Conservation (phyloP, 257 asterid genomes). For the Solanum appendiculatum region DNA sequence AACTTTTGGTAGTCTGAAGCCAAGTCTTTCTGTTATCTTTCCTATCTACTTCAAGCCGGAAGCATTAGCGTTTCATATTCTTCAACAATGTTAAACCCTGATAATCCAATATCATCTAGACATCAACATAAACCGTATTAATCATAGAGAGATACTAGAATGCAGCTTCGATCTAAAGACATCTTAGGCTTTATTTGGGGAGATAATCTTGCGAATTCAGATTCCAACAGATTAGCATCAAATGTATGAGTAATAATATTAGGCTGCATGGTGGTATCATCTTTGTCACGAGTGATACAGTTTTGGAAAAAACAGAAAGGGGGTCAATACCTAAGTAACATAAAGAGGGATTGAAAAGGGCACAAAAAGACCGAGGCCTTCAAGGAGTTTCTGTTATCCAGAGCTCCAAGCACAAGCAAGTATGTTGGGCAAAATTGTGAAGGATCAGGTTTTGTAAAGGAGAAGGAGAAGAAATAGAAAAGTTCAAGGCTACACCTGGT, state of each 20-base stretch:
- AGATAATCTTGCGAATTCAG: background rate
- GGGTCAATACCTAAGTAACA: background rate
- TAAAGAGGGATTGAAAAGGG: background rate
- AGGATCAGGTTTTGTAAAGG: background rate
- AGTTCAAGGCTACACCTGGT: background rate
- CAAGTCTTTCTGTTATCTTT: background rate
- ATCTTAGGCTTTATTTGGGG: background rate
- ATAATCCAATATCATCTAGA: background rate
- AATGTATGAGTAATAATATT: background rate
- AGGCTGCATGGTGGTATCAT: background rate
- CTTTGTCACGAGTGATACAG: background rate
- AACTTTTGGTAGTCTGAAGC: background rate
- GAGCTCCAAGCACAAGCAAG: background rate
- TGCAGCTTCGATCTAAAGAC: background rate
- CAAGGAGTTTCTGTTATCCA: background rate
- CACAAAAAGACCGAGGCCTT: background rate
- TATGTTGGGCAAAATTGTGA: background rate
- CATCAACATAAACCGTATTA: background rate
- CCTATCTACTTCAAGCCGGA: background rate
- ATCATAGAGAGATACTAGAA: background rate
- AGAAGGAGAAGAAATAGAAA: background rate
- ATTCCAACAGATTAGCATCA: background rate
- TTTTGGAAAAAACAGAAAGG: background rate
- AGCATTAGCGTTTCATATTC: background rate
- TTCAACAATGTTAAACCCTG: background rate